Percentiles rank a stretch among this genome's conserved stretches.
phyloP scores from a whole-genome alignment of 495 filamentous ascomycete species.

The Lindgomyces ingoldianus region DNA sequence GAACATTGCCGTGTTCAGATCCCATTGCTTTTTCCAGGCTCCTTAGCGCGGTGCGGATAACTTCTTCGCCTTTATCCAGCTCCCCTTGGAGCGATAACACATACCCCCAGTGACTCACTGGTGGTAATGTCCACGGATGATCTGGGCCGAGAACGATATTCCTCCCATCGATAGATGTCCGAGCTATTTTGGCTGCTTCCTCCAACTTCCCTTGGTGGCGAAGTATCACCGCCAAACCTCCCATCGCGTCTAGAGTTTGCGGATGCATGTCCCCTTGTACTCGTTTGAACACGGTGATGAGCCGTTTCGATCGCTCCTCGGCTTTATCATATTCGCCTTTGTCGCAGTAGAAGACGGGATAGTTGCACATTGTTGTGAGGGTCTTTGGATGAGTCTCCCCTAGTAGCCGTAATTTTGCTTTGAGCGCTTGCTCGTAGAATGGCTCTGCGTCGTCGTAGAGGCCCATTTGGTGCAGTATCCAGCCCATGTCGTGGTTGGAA shows the following conservation, averaged over 20 bases:
- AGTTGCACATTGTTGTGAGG: slow-evolving; percentile 14
- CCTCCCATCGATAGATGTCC: slow-evolving; percentile 13
- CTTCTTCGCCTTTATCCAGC: slow-evolving; percentile 1
- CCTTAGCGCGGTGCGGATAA: slow-evolving; percentile 4
- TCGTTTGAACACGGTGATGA: slow-evolving; percentile 10
- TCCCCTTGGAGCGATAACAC: slow-evolving; percentile 14
- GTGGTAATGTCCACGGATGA: slow-evolving; percentile 20
- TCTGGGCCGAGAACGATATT: slow-evolving; percentile 15
- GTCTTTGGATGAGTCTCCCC: slow-evolving; percentile 16
- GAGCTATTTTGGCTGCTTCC: slow-evolving; percentile 9
- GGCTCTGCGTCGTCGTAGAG: slow-evolving; percentile 9
- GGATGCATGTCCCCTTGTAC: slow-evolving; percentile 14
- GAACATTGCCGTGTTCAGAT: neutral
- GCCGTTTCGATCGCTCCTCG: neutral
- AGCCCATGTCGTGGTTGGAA: slow-evolving; percentile 17
- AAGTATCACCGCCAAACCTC: slow-evolving; percentile 11
- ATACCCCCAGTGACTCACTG: slow-evolving; percentile 16
- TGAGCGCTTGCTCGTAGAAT: slow-evolving; percentile 4
- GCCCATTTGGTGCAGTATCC: slow-evolving; percentile 20
- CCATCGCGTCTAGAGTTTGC: slow-evolving; percentile 19
- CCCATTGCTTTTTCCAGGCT: slow-evolving; percentile 8
- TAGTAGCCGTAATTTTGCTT: slow-evolving; percentile 4
- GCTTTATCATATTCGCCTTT: slow-evolving; percentile 17
- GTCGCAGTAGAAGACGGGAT: slow-evolving; percentile 20
- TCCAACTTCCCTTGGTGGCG: slow-evolving; percentile 16